Base-by-base conservation (phyloP, 352 stramenopile species). In the Thalassiosira delicatula region DNA sequence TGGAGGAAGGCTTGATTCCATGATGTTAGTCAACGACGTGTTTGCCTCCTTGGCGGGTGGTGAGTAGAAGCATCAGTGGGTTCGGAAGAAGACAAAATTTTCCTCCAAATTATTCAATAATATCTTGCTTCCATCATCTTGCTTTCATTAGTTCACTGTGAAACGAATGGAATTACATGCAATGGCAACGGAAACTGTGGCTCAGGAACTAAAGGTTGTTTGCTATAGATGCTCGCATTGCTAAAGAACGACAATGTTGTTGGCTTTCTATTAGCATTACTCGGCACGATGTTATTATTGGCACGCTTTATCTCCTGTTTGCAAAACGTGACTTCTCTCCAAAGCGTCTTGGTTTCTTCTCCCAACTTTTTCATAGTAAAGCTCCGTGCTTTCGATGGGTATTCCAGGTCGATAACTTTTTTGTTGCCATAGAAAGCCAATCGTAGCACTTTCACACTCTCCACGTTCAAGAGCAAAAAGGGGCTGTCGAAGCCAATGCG, bases 1-100 rank as follows among this genome's bases (percentile, higher is more conserved):
- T 77, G 84, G 80, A 35, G 84, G 84, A 27, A 86, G 88, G 27
- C 23, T 84, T 21, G 77, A 90, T 29, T 75, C 37, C 67, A 74
- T 60, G 17, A 62, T 66, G 32, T 53, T 87, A 32, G 72, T 82
- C 11, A 83, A 75, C 61, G 81, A 87, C 72, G 71, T 83, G 19
- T 90, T 88, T 42, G 35, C 56, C 9, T 86, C 79, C 2, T 73
- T 72, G 56, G 46, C 53, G 72, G 83, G 83, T 53, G 46, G 70
- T 81, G 35, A 81, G 46, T 57, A n/a, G 5, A n/a, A n/a, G n/a
- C n/a, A n/a, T n/a, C n/a, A n/a, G n/a, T n/a, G n/a, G n/a, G n/a
- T n/a, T n/a, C n/a, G n/a, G n/a, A n/a, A n/a, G n/a, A n/a, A n/a
- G n/a, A n/a, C n/a, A n/a, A n/a, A n/a, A n/a, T n/a, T n/a, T n/a